phyloP scores from a whole-genome alignment of 2,329 filamentous ascomycete genomes.

The Xylaria sp. region DNA sequence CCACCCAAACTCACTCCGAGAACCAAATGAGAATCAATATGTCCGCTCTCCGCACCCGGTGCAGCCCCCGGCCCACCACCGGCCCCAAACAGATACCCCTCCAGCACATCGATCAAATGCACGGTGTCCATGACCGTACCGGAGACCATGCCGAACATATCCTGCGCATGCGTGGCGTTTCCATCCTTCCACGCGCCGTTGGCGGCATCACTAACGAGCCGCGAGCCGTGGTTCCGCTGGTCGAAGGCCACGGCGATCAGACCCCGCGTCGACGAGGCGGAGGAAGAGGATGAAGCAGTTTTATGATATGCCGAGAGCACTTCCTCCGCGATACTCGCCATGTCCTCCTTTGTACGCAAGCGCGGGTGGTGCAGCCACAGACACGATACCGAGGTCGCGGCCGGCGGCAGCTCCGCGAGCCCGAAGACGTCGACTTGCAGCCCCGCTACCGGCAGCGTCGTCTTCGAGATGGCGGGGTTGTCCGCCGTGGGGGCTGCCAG shows the following conservation, averaged over 20 bases:
- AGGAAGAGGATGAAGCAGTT: slow-evolving; percentile 59
- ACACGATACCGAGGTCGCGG: slow-evolving; percentile 70
- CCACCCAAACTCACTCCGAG: slow-evolving; percentile 88
- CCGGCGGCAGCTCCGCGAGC: slow-evolving; percentile 73
- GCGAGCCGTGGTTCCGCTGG: slow-evolving; percentile 88
- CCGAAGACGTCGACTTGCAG: slow-evolving; percentile 85
- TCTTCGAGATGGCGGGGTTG: slow-evolving; percentile 64
- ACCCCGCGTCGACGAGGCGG: slow-evolving; percentile 56
- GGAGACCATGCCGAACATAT: slow-evolving; percentile 87
- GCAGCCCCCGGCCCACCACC: slow-evolving; percentile 43
- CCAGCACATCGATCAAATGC: slow-evolving; percentile 79
- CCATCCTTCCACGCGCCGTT: slow-evolving; percentile 85
- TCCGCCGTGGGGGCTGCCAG: slow-evolving; percentile 4
- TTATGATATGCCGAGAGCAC: slow-evolving; percentile 76
- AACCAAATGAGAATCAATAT: slow-evolving; percentile 73
- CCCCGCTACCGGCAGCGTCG: slow-evolving; percentile 78
- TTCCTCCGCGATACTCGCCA: slow-evolving; percentile 78
- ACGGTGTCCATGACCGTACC: slow-evolving; percentile 79
- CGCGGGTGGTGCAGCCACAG: slow-evolving; percentile 94
- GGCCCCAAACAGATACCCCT: slow-evolving; percentile 75
- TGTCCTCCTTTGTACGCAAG: slow-evolving; percentile 74
- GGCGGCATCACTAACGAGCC: slow-evolving; percentile 72
- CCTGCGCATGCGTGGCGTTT: slow-evolving; percentile 84
- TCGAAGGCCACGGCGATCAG: slow-evolving; percentile 89
- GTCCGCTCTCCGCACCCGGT: slow-evolving; percentile 47